Base-by-base conservation (phyloP, 441 rosid species). In the Macaranga tanarius region DNA sequence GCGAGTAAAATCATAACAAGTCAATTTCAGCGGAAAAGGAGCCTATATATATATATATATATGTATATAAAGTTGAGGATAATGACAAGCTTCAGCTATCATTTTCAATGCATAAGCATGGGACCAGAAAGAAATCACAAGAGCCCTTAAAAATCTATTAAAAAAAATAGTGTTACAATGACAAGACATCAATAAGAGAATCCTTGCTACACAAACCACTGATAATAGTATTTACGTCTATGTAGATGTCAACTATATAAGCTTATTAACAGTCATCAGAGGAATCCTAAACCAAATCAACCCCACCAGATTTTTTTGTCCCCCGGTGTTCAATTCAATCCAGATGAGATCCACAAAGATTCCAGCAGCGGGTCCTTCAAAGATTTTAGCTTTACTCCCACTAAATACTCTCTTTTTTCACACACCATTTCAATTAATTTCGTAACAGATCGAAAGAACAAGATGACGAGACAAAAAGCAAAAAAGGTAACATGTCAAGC, bases 321-420 rank as follows among this genome's bases (percentile, higher is more conserved):
- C 68, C 34, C 74, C 68, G n/a, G 0, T 34, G 4, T 34, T 34
- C 38, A 34, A 34, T 22, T 19, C 47, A 23, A 52, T 42, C 59
- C 61, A 52, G 15, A 69, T 73, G 44, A 26, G 7, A 71, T 73
- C 71, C 69, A 68, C 62, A 16, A 51, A 1, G 52, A 70, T 70
- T 65, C 67, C 23, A 62, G 7, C 6, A 17, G 65, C 28, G 75
- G 81, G 75, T 78, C 81, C 78, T 54, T 34, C 45, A 11, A 70
- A 66, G 61, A 61, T 60, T 60, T 67, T n/a, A 19, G 69, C 47
- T 34, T 31, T 5, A 16, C 38, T 42, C 64, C 71, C n/a, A 45
- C 65, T 34, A n/a, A 48, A 65, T 51, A 13, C 38, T 60, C 31
- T 17, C 72, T 2, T 20, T 50, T n/a, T 59, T 42, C 47, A 45